phyloP scores from a whole-genome alignment of 2,329 filamentous ascomycete genomes.

The Aphanocladium album region DNA sequence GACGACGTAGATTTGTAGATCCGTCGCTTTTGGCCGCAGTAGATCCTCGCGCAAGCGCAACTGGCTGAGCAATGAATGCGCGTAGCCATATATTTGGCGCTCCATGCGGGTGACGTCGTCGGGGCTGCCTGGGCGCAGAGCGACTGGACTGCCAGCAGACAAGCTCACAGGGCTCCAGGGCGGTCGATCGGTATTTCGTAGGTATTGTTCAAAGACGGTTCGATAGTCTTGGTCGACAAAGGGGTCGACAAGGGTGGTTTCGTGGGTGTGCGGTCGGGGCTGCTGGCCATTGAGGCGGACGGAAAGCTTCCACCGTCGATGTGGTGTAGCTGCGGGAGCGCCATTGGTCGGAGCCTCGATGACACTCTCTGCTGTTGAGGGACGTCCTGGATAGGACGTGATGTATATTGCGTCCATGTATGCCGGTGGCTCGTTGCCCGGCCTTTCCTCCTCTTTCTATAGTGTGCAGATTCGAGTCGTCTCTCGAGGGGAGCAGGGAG shows the following conservation, averaged over 20 bases:
- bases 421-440: background rate
- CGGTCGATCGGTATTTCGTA: slow-evolving; percentile 21
- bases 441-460: background rate
- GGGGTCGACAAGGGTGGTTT: slow-evolving; percentile 20
- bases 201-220: slow-evolving; percentile 22
- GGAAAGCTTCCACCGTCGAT: slow-evolving; percentile 21
- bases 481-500: background rate
- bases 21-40: slow-evolving; percentile 13
- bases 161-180: slow-evolving; percentile 18
- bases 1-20: slow-evolving; percentile 22
- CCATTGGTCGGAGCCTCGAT: background rate
- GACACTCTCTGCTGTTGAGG: background rate
- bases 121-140: background rate
- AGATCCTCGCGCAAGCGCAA: slow-evolving; percentile 15
- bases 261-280: background rate
- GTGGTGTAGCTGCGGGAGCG: background rate
- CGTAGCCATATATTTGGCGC: slow-evolving; percentile 20
- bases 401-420: slow-evolving; percentile 14
- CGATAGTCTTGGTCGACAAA: slow-evolving; percentile 22
- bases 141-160: slow-evolving; percentile 8
- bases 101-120: slow-evolving; percentile 17
- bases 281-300: slow-evolving; percentile 19
- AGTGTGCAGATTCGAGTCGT: background rate
- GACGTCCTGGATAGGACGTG: slow-evolving; percentile 9
- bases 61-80: slow-evolving; percentile 18